Percentiles rank a stretch among this genome's conserved stretches.
These are phyloP conservation scores for Wickerhamomyces pijperi DNA, from an alignment of 805 yeast species.

Conservation along the genomic window DNA sequence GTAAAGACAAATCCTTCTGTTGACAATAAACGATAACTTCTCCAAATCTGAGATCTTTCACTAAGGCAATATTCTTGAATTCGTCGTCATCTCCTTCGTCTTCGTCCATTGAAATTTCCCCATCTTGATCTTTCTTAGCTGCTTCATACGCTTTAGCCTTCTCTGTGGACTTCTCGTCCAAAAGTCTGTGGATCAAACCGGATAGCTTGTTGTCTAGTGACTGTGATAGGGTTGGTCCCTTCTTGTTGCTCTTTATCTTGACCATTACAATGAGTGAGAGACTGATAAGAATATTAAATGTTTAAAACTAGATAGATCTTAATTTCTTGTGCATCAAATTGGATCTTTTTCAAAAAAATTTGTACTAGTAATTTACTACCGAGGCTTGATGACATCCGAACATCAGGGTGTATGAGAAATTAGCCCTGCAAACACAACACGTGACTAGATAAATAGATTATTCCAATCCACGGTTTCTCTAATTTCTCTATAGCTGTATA, in stretches of 20 bases:
- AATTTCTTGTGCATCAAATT: no score
- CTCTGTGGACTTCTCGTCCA: constrained; percentile 50
- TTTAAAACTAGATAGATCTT: not conserved
- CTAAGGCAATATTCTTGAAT: constrained; percentile 40
- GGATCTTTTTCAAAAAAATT: no score
- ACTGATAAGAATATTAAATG: no score
- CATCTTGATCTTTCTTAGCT: constrained; percentile 18
- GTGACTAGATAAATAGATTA: no score
- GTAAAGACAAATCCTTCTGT: constrained; percentile 51
- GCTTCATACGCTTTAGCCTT: constrained; percentile 11
- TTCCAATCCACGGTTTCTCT: no score
- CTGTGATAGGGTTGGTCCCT: constrained; percentile 16
- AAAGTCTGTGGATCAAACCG: constrained; percentile 40
- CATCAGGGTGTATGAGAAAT: no score
- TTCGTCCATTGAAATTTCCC: constrained; percentile 4
- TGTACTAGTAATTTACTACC: no score
- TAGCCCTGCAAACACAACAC: no score
- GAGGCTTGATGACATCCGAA: no score
- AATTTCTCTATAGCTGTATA: no score
- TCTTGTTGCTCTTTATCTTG: constrained; percentile 17
- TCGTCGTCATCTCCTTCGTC: constrained; percentile 9
- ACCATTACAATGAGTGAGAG: no score
- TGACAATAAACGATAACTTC: constrained; percentile 54
- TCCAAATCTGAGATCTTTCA: constrained; percentile 39
- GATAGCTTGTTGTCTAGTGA: constrained; percentile 46